Conservation (phyloP, 2,329 filamentous ascomycete species). For the Chaetothyriales sp. region DNA sequence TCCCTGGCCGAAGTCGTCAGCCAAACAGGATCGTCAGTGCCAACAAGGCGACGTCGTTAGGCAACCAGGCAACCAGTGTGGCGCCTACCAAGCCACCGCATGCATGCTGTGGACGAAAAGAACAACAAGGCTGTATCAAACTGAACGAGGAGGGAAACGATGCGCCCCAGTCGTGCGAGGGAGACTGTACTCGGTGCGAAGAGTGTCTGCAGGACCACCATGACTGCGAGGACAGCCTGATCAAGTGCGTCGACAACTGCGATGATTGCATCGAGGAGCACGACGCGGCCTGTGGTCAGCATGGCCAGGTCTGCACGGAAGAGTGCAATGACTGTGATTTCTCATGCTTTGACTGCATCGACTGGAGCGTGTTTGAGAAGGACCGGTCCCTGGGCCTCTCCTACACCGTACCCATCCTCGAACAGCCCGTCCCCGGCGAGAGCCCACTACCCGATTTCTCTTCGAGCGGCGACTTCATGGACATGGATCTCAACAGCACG, state of each 20-base stretch:
- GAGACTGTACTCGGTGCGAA: conserved; percentile 6
- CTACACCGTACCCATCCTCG: conserved; percentile 10
- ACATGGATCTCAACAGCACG: neutral
- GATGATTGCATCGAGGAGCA: conserved; percentile 13
- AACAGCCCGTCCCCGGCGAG: neutral
- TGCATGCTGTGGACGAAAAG: neutral
- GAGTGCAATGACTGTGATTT: conserved; percentile 14
- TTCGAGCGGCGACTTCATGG: neutral
- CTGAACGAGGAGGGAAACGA: conserved; percentile 4
- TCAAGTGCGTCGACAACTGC: conserved; percentile 10
- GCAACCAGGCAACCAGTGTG: conserved; percentile 7
- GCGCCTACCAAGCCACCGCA: neutral
- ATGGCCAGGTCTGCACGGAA: conserved; percentile 11
- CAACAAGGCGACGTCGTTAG: conserved; percentile 4
- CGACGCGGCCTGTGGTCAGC: conserved; percentile 6
- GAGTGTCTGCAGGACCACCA: conserved; percentile 14
- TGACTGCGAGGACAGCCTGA: conserved; percentile 7
- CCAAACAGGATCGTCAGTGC: conserved; percentile 5
- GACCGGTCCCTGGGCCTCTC: conserved; percentile 14
- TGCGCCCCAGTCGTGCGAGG: conserved; percentile 3
- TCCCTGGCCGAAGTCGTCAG: conserved; percentile 9
- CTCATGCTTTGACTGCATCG: conserved; percentile 16
- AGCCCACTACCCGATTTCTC: neutral
- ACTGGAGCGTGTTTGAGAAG: conserved; percentile 14
- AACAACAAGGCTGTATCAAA: neutral